A percentile compares a stretch with the other conserved stretches of the same genome.
Evolutionary conservation across 169 alveolate species (phyloP).

Genomic region (Plasmodium berghei): DNA sequence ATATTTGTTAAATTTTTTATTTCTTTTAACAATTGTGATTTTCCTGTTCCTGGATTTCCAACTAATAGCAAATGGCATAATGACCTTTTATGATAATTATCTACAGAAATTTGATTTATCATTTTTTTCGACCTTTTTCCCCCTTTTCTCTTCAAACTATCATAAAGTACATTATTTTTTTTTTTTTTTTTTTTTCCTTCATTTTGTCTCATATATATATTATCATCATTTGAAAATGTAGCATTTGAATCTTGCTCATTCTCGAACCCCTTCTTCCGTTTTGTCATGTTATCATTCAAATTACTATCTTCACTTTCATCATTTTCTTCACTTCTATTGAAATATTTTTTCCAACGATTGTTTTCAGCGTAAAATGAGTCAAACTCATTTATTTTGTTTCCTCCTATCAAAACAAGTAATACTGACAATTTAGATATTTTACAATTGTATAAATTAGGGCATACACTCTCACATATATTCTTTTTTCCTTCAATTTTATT

Average conservation of each 20-base stretch:
- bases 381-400: slow-evolving; percentile 41
- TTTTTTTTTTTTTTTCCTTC: neutral
- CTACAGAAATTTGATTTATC: slow-evolving; percentile 10
- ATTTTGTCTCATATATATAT: neutral
- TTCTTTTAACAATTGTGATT: slow-evolving; percentile 90
- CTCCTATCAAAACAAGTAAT: slow-evolving; percentile 62
- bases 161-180: neutral
- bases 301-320: too few species aligned
- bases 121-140: neutral
- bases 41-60: slow-evolving; percentile 98
- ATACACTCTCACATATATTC: slow-evolving; percentile 58
- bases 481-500: slow-evolving; percentile 69
- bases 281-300: too few species aligned
- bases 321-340: neutral
- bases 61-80: slow-evolving; percentile 91
- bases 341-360: slow-evolving; percentile 64
- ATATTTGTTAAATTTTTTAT: slow-evolving; percentile 84
- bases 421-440: slow-evolving; percentile 47
- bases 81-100: slow-evolving; percentile 75
- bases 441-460: slow-evolving; percentile 72
- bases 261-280: too few species aligned
- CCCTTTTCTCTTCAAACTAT: neutral
- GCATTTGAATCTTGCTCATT: neutral
- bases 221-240: neutral
- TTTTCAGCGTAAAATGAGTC: slow-evolving; percentile 64